These are phyloP conservation scores for Pseudogymnoascus sp. DNA, from an alignment of 2,329 filamentous ascomycete genomes.

Conservation along the genomic window DNA sequence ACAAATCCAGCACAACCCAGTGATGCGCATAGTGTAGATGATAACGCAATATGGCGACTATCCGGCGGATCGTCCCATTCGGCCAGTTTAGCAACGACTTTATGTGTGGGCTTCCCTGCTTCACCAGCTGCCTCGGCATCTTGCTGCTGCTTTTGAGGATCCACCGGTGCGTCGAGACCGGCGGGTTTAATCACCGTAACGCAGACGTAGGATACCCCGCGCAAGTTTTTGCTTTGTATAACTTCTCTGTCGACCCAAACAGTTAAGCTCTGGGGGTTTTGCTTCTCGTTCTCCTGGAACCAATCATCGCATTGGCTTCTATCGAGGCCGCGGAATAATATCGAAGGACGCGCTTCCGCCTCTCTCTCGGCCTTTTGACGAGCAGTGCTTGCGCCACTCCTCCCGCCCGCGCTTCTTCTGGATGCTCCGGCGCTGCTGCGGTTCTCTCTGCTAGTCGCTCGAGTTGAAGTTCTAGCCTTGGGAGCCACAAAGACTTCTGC, in stretches of 20 bases:
- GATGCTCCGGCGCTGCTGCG: constrained; percentile 73
- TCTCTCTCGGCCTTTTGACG: constrained; percentile 48
- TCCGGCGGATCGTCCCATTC: constrained; percentile 84
- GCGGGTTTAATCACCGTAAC: constrained; percentile 84
- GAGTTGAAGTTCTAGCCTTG: constrained; percentile 64
- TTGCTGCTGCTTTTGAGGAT: constrained; percentile 57
- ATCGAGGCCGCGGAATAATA: constrained; percentile 78
- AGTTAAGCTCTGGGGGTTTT: constrained; percentile 51
- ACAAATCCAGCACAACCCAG: constrained; percentile 66
- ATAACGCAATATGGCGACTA: constrained; percentile 69
- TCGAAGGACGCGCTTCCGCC: constrained; percentile 55
- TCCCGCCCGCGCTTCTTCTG: constrained; percentile 63
- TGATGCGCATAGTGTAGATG: constrained; percentile 63
- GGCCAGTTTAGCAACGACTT: constrained; percentile 65
- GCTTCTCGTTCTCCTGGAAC: constrained; percentile 56
- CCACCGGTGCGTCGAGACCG: constrained; percentile 61
- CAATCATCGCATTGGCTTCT: constrained; percentile 59
- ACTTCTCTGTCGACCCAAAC: constrained; percentile 82
- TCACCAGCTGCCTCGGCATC: constrained; percentile 57
- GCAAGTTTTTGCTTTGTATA: constrained; percentile 60
- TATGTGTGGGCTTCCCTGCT: constrained; percentile 49
- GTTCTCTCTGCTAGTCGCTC: constrained; percentile 56
- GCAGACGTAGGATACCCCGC: constrained; percentile 66
- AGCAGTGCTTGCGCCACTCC: constrained; percentile 65
- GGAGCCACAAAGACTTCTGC: constrained; percentile 96